Conservation (phyloP, 495 filamentous ascomycete genomes). For the Cercophora scortea region DNA sequence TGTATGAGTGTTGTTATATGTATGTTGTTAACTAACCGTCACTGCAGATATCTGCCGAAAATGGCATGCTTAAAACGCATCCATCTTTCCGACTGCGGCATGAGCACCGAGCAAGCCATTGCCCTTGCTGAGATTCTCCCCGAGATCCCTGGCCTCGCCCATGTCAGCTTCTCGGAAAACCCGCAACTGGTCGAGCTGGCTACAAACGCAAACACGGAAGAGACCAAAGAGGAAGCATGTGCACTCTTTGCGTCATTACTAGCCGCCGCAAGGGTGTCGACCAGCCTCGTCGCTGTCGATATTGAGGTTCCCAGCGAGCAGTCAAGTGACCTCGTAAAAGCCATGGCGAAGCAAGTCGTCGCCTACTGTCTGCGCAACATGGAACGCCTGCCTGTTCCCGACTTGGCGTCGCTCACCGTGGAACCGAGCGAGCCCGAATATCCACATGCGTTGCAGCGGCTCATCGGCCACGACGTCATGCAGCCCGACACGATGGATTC, state of each 20-base stretch:
- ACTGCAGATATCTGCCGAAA: constrained; percentile 63
- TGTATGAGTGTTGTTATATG: background rate
- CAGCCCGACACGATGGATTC: constrained; percentile 46
- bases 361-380: constrained; percentile 91
- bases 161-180: constrained; percentile 85
- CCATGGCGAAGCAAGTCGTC: constrained; percentile 84
- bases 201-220: constrained; percentile 60
- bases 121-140: constrained; percentile 83
- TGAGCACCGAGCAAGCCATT: constrained; percentile 81
- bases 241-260: constrained; percentile 89
- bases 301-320: constrained; percentile 76
- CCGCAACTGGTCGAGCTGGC: constrained; percentile 53
- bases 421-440: constrained; percentile 29
- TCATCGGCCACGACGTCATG: constrained; percentile 58
- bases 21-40: constrained; percentile 5
- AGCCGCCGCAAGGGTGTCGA: constrained; percentile 77
- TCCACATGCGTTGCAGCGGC: constrained; percentile 47
- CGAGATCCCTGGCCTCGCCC: constrained; percentile 72
- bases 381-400: constrained; percentile 33
- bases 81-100: constrained; percentile 79
- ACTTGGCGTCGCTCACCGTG: background rate
- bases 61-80: constrained; percentile 75
- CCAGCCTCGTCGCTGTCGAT: constrained; percentile 79
- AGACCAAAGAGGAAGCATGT: constrained; percentile 81
- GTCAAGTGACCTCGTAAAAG: constrained; percentile 83